Conservation (phyloP, 805 yeast genomes). For the Candida chilensis region DNA sequence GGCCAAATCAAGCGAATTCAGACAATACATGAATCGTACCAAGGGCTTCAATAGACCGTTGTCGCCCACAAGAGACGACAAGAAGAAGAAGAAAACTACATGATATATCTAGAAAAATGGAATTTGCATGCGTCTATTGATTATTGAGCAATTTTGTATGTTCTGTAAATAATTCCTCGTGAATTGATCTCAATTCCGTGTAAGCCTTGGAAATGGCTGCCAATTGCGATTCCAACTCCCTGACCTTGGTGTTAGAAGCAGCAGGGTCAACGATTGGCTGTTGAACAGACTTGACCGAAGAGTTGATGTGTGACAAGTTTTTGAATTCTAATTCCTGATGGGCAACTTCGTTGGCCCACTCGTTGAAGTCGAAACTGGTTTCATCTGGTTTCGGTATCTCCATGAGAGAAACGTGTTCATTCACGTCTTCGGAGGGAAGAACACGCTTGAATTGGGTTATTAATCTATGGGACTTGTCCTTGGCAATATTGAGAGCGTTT, state of each 20-base stretch:
- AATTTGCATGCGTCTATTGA: too few species aligned
- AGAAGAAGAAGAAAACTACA: conserved; percentile 6
- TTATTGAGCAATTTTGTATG: conserved; percentile 31
- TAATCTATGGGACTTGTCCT: conserved; percentile 28
- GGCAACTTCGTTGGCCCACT: conserved; percentile 38
- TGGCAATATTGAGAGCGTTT: too few species aligned
- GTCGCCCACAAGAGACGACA: conserved; percentile 30
- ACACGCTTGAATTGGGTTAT: conserved; percentile 64
- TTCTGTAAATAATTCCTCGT: conserved; percentile 47
- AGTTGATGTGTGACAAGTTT: conserved; percentile 26
- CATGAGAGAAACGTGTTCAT: conserved; percentile 31
- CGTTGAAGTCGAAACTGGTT: conserved; percentile 27
- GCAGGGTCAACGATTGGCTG: conserved; percentile 2
- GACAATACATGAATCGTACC: conserved; percentile 53
- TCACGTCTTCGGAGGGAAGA: conserved; percentile 28
- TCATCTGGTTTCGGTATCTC: conserved; percentile 19
- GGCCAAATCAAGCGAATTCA: conserved; percentile 32
- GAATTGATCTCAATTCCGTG: conserved; percentile 45
- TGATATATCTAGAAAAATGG: background rate
- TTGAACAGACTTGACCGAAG: conserved; percentile 20
- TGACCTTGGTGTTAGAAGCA: conserved; percentile 16
- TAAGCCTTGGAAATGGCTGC: conserved; percentile 49
- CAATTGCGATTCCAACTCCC: conserved; percentile 34
- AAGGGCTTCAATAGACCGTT: conserved; percentile 48
- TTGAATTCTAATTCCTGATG: conserved; percentile 44